Conservation (phyloP, 139 green algal genomes). For the Zygnema cylindricum region DNA sequence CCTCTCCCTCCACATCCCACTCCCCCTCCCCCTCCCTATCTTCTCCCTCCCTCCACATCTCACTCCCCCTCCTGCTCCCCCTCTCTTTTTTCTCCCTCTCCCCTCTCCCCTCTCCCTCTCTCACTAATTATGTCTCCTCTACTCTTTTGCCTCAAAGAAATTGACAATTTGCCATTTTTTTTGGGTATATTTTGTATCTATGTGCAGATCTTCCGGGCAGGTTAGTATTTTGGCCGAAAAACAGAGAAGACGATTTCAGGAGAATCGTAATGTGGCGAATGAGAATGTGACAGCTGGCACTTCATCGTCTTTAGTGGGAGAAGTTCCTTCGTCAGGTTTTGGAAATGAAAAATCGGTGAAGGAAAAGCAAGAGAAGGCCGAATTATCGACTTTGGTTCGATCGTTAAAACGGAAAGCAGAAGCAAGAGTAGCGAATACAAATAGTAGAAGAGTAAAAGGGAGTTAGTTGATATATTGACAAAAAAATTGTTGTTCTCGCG, state of each 20-base stretch:
- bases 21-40: too few species aligned
- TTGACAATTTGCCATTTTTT: too few species aligned
- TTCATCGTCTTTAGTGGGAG: too few species aligned
- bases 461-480: neutral
- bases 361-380: slow-evolving; percentile 41
- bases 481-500: neutral
- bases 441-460: neutral
- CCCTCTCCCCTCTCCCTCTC: neutral
- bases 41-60: too few species aligned
- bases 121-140: neutral
- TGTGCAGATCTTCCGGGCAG: slow-evolving; percentile 32
- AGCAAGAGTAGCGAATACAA: neutral
- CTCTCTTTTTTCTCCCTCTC: too few species aligned
- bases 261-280: neutral
- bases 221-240: slow-evolving; percentile 52
- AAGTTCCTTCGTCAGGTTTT: neutral
- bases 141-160: neutral
- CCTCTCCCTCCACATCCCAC: too few species aligned
- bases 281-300: neutral
- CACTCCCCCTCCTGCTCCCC: too few species aligned
- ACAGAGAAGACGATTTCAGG: slow-evolving; percentile 33
- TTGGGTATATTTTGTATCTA: slow-evolving; percentile 9
- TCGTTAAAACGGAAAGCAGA: slow-evolving; percentile 59
- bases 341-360: neutral
- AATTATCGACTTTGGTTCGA: slow-evolving; percentile 43